Conservation (phyloP, 1,284 basidiomycete genomes). For the Leucoagaricus sp. region DNA sequence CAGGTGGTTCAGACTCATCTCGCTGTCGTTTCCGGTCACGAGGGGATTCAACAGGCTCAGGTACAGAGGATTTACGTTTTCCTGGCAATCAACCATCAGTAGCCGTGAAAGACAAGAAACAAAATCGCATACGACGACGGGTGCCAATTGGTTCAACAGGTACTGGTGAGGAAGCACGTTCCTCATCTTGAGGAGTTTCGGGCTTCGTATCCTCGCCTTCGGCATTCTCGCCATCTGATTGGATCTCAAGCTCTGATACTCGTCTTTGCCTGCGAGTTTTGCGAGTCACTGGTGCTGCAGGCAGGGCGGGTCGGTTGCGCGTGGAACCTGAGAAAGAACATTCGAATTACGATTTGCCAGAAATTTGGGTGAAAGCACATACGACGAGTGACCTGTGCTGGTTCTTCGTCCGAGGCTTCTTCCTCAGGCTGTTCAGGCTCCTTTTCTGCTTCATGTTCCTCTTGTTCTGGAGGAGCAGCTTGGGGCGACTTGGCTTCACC, state of each 20-base stretch:
- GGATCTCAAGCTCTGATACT: conserved; percentile 26
- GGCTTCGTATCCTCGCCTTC: conserved; percentile 23
- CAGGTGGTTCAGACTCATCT: conserved; percentile 67
- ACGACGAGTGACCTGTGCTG: conserved; percentile 34
- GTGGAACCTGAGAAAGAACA: conserved; percentile 31
- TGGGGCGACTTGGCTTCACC: neutral
- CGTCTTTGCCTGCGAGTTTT: conserved; percentile 31
- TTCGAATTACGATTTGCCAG: neutral
- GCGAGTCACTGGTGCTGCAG: conserved; percentile 22
- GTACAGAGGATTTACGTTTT: conserved; percentile 68
- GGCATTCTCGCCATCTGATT: conserved; percentile 26
- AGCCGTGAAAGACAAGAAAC: conserved; percentile 2
- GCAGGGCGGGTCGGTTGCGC: conserved; percentile 34
- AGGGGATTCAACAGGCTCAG: conserved; percentile 50
- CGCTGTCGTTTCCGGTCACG: conserved; percentile 65
- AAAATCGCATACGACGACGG: conserved; percentile 31
- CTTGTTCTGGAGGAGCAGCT: conserved; percentile 10
- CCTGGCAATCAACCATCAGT: conserved; percentile 35
- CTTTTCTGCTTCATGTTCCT: neutral
- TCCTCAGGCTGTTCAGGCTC: conserved; percentile 19
- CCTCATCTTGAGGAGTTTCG: conserved; percentile 32
- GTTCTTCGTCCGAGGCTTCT: conserved; percentile 31
- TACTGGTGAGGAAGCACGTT: conserved; percentile 30
- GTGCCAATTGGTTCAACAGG: conserved; percentile 23
- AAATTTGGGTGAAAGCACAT: conserved; percentile 16